These are phyloP conservation scores for Psilocybe tampanensis DNA, from an alignment of 768 basidiomycete genomes.

Conservation along the genomic window DNA sequence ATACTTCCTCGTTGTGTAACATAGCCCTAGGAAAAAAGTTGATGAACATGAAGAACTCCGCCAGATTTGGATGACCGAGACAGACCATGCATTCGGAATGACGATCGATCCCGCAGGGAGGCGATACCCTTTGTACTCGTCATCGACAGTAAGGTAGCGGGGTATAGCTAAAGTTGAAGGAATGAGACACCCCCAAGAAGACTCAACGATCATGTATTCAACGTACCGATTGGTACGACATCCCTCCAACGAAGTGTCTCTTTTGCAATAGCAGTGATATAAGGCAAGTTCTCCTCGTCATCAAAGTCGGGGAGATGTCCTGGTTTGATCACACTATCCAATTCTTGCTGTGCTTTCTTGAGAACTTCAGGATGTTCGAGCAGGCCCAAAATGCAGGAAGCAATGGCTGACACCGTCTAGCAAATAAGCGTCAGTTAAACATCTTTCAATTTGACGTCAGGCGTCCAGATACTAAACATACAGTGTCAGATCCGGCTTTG, in stretches of 20 bases:
- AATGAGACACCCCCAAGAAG: no score
- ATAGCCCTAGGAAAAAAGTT: conserved; percentile 35
- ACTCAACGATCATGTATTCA: background rate
- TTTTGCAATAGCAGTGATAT: conserved; percentile 33
- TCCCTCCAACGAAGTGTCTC: conserved; percentile 34
- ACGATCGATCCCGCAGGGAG: conserved; percentile 34
- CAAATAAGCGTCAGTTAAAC: background rate
- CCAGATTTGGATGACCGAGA: background rate
- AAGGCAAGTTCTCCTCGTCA: conserved; percentile 30
- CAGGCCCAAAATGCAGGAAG: conserved; percentile 35
- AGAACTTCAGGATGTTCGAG: conserved; percentile 33
- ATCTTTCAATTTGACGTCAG: background rate
- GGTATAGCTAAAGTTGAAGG: no score
- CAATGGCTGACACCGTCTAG: conserved; percentile 29
- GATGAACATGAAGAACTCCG: background rate
- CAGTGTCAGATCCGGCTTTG: conserved; percentile 26
- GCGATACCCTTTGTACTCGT: conserved; percentile 31
- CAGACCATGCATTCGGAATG: conserved; percentile 34
- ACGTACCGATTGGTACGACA: conserved; percentile 32
- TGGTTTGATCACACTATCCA: conserved; percentile 35
- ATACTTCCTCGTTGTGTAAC: conserved; percentile 37
- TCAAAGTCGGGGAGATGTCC: conserved; percentile 35
- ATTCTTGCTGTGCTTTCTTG: conserved; percentile 33
- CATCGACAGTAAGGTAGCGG: conserved; percentile 17
- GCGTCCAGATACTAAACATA: background rate